A percentile compares a stretch with the other conserved stretches of the same genome.
Conservation (phyloP, 2,329 filamentous ascomycete genomes). For the Raffaelea albimanens region DNA sequence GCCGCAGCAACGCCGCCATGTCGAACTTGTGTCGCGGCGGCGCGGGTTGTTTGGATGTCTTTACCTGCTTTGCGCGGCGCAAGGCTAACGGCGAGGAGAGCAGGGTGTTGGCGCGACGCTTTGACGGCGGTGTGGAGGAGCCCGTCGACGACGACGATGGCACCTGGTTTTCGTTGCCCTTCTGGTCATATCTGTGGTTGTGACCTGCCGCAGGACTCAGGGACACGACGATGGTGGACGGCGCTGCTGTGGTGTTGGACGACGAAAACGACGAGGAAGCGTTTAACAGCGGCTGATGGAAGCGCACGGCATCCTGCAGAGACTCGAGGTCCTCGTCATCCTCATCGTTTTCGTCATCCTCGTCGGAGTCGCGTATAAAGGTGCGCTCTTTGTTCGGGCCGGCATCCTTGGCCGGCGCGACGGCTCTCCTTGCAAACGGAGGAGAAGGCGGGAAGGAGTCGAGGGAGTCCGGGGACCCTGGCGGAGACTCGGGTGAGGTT, state of each 20-base stretch:
- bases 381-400: neutral
- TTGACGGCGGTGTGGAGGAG: slow-evolving; percentile 4
- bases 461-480: neutral
- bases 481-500: neutral
- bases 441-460: neutral
- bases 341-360: neutral
- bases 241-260: neutral
- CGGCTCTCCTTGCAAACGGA: neutral
- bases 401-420: neutral
- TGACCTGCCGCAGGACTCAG: neutral
- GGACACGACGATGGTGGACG: neutral
- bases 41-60: neutral
- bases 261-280: neutral
- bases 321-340: slow-evolving; percentile 1
- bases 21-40: slow-evolving; percentile 53
- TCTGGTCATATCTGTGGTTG: too few relatives aligned
- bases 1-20: slow-evolving; percentile 50
- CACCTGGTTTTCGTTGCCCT: neutral
- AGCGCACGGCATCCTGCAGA: neutral
- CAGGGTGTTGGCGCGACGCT: slow-evolving; percentile 8
- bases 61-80: slow-evolving; percentile 10
- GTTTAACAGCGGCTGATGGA: neutral
- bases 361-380: slow-evolving; percentile 4
- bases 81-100: slow-evolving; percentile 35
- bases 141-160: slow-evolving; percentile 3